A percentile compares a stretch with the other conserved stretches of the same genome.
These are phyloP conservation scores for Alternaria solani DNA, from an alignment of 2,329 filamentous ascomycete species.

Conservation along the genomic window DNA sequence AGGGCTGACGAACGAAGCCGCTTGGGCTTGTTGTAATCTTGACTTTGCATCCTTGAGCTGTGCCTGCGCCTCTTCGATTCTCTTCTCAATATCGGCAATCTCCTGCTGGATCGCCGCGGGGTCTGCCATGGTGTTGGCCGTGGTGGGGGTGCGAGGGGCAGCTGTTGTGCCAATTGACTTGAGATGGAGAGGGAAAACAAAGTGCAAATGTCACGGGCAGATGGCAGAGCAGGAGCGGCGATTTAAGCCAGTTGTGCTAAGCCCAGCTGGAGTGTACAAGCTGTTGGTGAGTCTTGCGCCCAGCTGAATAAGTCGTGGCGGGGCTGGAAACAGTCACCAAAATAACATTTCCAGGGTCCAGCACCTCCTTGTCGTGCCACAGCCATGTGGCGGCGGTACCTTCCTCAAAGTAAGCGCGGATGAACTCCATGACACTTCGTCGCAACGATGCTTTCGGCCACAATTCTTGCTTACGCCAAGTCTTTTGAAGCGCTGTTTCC, in stretches of 20 bases:
- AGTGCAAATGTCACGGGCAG: not conserved
- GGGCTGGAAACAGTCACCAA: conserved; percentile 19
- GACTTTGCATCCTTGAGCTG: conserved; percentile 43
- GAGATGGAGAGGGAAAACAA: not conserved
- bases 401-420: not conserved
- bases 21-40: conserved; percentile 37
- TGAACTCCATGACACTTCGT: not conserved
- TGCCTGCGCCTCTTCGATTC: conserved; percentile 39
- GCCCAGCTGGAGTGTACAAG: conserved; percentile 17
- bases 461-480: not conserved
- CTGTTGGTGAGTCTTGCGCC: conserved; percentile 18
- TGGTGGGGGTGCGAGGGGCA: conserved; percentile 43
- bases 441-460: not conserved
- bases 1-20: conserved; percentile 28
- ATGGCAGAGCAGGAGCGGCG: not conserved
- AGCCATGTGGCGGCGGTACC: conserved; percentile 8
- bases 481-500: not conserved
- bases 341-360: conserved; percentile 21
- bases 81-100: conserved; percentile 45
- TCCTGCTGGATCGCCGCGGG: conserved; percentile 41
- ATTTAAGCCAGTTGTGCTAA: conserved; percentile 2
- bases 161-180: conserved; percentile 21
- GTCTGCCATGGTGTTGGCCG: conserved; percentile 44
- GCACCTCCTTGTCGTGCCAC: conserved; percentile 9
- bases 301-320: conserved; percentile 31